Evolutionary conservation across 305 asterid genomes (phyloP).

Genomic region (Fraxinus dipetala): DNA sequence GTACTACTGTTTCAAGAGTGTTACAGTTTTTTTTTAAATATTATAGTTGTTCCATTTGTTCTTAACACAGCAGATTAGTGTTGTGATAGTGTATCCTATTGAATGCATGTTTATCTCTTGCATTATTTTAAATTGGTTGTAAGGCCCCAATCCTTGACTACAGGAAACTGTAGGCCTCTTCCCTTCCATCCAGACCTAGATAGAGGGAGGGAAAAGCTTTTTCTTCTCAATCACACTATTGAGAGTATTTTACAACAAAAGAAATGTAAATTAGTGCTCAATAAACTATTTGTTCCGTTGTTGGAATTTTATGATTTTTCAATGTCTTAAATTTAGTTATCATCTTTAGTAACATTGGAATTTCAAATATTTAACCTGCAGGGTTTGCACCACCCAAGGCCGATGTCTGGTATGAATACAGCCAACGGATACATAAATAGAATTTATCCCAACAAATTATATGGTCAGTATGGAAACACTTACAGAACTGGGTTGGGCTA

Average conservation of each 20-base stretch:
- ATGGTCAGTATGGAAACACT: conserved; percentile 53
- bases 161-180: neutral
- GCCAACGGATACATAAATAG: conserved; percentile 50
- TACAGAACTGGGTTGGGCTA: conserved; percentile 52
- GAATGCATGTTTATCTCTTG: neutral
- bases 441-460: conserved; percentile 53
- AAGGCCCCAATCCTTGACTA: neutral
- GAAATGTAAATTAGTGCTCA: neutral
- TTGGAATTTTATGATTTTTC: neutral
- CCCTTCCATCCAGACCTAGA: neutral
- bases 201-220: neutral
- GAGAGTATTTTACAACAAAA: neutral
- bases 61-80: neutral
- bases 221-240: neutral
- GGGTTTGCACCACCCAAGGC: conserved; percentile 54
- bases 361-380: conserved; percentile 13
- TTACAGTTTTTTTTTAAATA: neutral
- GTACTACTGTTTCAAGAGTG: neutral
- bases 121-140: neutral
- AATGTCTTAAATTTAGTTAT: neutral
- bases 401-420: conserved; percentile 43
- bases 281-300: neutral
- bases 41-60: neutral
- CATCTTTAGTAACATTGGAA: neutral
- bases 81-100: neutral